phyloP scores from a whole-genome alignment of 768 basidiomycete genomes.

The Termitomyces sp. region DNA sequence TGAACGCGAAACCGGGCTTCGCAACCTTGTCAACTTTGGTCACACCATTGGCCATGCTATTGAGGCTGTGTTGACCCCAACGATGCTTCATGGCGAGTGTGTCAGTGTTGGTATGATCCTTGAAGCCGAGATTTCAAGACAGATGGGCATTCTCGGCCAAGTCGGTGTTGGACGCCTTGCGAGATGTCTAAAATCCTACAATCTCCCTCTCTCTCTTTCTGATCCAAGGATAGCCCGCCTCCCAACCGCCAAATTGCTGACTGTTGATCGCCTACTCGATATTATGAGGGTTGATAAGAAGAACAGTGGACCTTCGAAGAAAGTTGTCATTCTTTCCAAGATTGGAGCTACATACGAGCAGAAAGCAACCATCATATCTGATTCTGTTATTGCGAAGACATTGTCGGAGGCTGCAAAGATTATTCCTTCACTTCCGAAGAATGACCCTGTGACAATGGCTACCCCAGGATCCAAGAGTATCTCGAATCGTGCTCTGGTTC shows the following conservation, averaged over 20 bases:
- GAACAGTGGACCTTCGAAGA: slow-evolving; percentile 89
- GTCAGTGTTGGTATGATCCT: slow-evolving; percentile 95
- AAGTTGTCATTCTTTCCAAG: slow-evolving; percentile 84
- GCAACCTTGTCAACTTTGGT: slow-evolving; percentile 98
- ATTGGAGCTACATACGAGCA: slow-evolving; percentile 93
- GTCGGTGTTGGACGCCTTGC: slow-evolving; percentile 89
- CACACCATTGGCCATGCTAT: slow-evolving; percentile 99
- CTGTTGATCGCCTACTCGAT: slow-evolving; percentile 78
- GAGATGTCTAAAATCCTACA: slow-evolving; percentile 85
- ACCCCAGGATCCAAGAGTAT: slow-evolving; percentile 97
- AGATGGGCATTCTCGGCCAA: slow-evolving; percentile 82
- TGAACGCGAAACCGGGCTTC: slow-evolving; percentile 92
- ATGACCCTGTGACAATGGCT: slow-evolving; percentile 63
- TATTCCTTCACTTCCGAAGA: slow-evolving; percentile 56
- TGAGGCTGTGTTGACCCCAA: slow-evolving; percentile 91
- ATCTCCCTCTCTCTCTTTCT: slow-evolving; percentile 75
- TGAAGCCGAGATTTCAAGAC: slow-evolving; percentile 90
- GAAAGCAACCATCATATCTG: slow-evolving; percentile 81
- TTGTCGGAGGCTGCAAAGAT: slow-evolving; percentile 79
- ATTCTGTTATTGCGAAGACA: slow-evolving; percentile 75
- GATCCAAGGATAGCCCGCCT: slow-evolving; percentile 75
- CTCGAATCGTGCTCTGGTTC: slow-evolving; percentile 88
- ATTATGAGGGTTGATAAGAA: slow-evolving; percentile 98
- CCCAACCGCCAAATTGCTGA: slow-evolving; percentile 65
- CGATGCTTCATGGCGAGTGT: slow-evolving; percentile 95